Conservation (phyloP, 2,329 filamentous ascomycete genomes). For the Claviceps lovelessii region DNA sequence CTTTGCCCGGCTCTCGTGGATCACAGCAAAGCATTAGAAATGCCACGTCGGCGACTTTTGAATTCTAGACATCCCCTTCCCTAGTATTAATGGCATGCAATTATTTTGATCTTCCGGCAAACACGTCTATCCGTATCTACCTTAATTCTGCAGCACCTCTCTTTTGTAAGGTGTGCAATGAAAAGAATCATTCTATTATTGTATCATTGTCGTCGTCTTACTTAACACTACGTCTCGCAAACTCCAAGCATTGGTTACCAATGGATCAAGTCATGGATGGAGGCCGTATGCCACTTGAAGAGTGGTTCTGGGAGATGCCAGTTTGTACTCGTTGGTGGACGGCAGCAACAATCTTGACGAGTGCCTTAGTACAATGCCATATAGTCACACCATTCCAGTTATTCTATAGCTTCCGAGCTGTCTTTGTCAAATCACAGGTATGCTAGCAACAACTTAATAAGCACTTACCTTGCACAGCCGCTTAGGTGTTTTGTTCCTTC, state of each 20-base stretch:
- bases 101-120: not conserved
- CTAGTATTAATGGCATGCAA: not conserved
- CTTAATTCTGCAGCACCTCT: not conserved
- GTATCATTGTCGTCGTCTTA: not conserved
- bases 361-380: slow-evolving; percentile 81
- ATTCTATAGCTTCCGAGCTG: slow-evolving; percentile 88
- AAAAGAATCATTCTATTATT: not conserved
- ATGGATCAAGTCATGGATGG: slow-evolving; percentile 49
- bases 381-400: slow-evolving; percentile 87
- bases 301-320: slow-evolving; percentile 99
- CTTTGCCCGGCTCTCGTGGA: too few relatives aligned
- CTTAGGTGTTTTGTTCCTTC: not conserved
- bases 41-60: not conserved
- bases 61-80: not conserved
- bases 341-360: slow-evolving; percentile 75
- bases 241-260: not conserved
- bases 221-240: too few relatives aligned
- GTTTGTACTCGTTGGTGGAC: slow-evolving; percentile 96
- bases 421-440: slow-evolving; percentile 86
- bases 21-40: not conserved
- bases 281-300: slow-evolving; percentile 66
- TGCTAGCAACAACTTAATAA: slow-evolving; percentile 12
- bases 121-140: not conserved
- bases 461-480: not conserved
- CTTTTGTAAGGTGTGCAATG: not conserved